Conservation (phyloP, 257 asterid genomes). For the Solanum virginianum region DNA sequence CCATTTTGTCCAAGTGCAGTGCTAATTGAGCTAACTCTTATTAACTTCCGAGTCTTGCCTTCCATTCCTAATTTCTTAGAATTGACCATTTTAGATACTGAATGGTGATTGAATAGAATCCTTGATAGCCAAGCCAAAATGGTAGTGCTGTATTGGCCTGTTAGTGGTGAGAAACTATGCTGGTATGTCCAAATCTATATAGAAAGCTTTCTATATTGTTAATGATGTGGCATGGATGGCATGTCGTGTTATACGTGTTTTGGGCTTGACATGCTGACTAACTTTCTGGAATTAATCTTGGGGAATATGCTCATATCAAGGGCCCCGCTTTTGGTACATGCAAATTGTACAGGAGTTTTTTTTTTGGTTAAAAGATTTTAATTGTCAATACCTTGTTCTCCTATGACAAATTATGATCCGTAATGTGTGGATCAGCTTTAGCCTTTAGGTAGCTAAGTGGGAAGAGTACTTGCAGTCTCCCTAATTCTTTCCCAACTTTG, state of each 20-base stretch:
- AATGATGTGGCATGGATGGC: background rate
- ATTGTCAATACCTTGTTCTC: background rate
- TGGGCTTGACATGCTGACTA: background rate
- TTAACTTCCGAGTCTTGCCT: background rate
- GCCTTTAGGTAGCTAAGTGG: background rate
- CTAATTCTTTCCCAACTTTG: conserved; percentile 6
- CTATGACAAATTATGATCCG: background rate
- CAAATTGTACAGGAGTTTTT: background rate
- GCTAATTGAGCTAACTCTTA: background rate
- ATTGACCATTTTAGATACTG: background rate
- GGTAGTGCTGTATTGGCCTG: background rate
- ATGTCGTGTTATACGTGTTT: background rate
- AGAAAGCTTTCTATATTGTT: background rate
- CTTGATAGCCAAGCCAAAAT: background rate
- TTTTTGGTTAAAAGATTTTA: background rate
- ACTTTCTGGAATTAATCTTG: background rate
- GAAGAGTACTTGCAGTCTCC: background rate
- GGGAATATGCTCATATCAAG: background rate
- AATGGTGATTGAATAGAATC: background rate
- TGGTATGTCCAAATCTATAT: background rate
- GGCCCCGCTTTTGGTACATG: background rate
- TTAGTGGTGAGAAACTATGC: background rate
- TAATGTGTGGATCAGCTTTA: background rate
- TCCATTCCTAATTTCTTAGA: background rate
- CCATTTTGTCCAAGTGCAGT: background rate